Percentiles rank a stretch among this genome's conserved stretches.
These are phyloP conservation scores for Pseudogymnoascus sp. DNA, from an alignment of 2,329 filamentous ascomycete genomes.

Conservation along the genomic window DNA sequence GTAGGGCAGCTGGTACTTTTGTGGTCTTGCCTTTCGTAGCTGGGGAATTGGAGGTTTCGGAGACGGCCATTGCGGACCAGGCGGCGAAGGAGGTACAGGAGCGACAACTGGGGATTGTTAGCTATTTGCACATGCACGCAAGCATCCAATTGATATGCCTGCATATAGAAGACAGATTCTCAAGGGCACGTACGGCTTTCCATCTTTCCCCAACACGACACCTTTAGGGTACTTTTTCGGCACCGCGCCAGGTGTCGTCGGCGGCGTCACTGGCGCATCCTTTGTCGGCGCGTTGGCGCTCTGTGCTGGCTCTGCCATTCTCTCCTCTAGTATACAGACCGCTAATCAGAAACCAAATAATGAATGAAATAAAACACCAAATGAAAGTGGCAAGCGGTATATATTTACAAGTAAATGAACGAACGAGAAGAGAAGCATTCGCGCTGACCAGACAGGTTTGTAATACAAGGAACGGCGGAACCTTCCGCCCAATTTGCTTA, in stretches of 20 bases:
- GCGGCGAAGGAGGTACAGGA: slow-evolving; percentile 55
- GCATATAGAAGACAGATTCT: neutral
- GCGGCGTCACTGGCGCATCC: slow-evolving; percentile 16
- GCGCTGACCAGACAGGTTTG: neutral
- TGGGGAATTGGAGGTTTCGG: slow-evolving; percentile 44
- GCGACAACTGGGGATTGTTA: slow-evolving; percentile 52
- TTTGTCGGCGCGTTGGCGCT: slow-evolving; percentile 25
- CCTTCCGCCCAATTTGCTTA: slow-evolving; percentile 19
- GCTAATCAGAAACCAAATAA: neutral
- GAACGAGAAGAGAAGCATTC: slow-evolving; percentile 6
- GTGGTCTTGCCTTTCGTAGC: slow-evolving; percentile 27
- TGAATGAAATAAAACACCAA: neutral
- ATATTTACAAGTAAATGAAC: neutral
- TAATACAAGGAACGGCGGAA: slow-evolving; percentile 9
- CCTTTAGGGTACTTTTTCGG: slow-evolving; percentile 56
- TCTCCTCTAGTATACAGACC: neutral
- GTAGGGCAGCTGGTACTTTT: slow-evolving; percentile 32
- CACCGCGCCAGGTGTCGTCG: slow-evolving; percentile 17
- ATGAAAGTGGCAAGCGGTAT: neutral
- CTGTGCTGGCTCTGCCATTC: slow-evolving; percentile 14
- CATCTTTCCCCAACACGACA: slow-evolving; percentile 68
- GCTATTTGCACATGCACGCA: slow-evolving; percentile 10
- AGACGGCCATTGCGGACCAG: slow-evolving; percentile 31
- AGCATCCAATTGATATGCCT: neutral
- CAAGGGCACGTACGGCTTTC: slow-evolving; percentile 62